phyloP scores from a whole-genome alignment of 441 rosid genomes.

The Biscutella laevigata region DNA sequence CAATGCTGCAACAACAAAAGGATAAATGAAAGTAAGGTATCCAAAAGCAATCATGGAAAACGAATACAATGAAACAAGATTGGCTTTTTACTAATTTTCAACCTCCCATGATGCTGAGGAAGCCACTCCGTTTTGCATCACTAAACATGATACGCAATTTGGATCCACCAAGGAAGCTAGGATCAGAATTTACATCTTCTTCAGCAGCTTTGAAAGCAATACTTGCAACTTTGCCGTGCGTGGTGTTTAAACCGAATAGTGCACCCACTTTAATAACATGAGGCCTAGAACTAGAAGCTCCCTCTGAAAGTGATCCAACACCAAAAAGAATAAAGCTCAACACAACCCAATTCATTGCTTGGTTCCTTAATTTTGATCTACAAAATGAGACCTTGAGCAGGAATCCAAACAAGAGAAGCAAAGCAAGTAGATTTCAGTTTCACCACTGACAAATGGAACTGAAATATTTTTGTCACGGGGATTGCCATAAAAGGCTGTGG shows the following conservation, averaged over 20 bases:
- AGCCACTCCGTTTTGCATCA: constrained; percentile 67
- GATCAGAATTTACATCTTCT: constrained; percentile 70
- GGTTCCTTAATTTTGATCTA: background rate
- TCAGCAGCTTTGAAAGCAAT: constrained; percentile 71
- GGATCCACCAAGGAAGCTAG: constrained; percentile 56
- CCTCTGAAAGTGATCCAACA: constrained; percentile 32
- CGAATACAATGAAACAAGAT: constrained; percentile 11
- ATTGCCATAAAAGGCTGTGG: constrained; percentile 22
- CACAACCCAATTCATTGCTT: constrained; percentile 45
- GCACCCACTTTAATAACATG: constrained; percentile 62
- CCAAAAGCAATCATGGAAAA: constrained; percentile 3
- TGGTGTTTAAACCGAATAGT: constrained; percentile 37
- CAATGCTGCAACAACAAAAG: constrained; percentile 46
- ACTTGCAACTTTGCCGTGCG: constrained; percentile 46
- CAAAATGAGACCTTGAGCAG: background rate
- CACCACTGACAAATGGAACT: constrained; percentile 15
- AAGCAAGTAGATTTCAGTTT: constrained; percentile 18
- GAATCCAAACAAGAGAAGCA: constrained; percentile 16
- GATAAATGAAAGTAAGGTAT: background rate
- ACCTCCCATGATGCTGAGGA: constrained; percentile 78
- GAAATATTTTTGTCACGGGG: constrained; percentile 12
- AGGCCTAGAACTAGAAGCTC: constrained; percentile 28
- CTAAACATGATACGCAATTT: constrained; percentile 41
- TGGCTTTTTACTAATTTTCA: background rate
- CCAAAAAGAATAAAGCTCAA: constrained; percentile 28